Conservation (phyloP, 257 asterid genomes). For the Nicotiana tomentosiformis region DNA sequence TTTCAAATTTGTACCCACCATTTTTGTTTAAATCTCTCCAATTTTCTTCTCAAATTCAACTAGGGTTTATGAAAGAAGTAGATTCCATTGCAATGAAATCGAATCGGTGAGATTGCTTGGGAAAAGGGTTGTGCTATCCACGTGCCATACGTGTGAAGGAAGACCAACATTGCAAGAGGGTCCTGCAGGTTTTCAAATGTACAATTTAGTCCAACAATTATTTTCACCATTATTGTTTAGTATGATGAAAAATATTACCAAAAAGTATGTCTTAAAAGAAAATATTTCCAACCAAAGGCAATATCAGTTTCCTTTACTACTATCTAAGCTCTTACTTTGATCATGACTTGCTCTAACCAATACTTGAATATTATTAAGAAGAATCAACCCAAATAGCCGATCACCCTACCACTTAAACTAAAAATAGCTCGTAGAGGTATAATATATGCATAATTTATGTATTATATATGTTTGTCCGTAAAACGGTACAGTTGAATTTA, state of each 20-base stretch:
- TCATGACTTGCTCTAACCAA: no score
- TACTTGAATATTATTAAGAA: no score
- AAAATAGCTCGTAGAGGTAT: no score
- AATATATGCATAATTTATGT: no score
- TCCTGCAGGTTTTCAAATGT: neutral
- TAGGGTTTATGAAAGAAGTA: neutral
- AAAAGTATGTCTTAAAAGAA: no score
- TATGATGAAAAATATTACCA: neutral
- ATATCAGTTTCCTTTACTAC: no score
- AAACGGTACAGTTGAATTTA: no score
- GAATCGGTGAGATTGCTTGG: neutral
- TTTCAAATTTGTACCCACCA: conserved; percentile 87
- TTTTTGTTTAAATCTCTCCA: conserved; percentile 9
- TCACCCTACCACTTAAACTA: no score
- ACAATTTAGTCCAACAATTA: neutral
- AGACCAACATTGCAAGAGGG: neutral
- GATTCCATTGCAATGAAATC: neutral
- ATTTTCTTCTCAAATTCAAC: neutral
- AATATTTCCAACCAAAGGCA: no score
- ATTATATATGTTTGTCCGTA: no score
- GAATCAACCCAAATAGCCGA: no score
- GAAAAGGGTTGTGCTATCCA: neutral
- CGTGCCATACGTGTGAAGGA: neutral
- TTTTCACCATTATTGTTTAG: neutral
- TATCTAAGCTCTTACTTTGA: no score